Evolutionary conservation across 345 rosid species (phyloP).

Genomic region (Arabis alpina): DNA sequence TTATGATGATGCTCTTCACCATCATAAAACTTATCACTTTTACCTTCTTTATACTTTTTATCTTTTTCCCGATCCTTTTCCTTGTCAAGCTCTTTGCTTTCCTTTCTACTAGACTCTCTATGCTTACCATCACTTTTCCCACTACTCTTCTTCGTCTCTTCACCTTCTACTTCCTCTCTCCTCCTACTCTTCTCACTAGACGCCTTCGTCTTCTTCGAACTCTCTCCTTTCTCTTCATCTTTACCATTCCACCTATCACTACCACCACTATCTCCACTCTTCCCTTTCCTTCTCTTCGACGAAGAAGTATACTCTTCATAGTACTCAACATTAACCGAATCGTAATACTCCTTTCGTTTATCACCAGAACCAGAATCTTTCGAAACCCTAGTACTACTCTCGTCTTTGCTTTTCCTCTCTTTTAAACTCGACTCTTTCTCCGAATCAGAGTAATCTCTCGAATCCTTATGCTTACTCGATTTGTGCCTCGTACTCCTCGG

Average conservation of each 20-base stretch:
- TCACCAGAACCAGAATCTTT: slow-evolving; percentile 66
- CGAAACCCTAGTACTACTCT: slow-evolving; percentile 55
- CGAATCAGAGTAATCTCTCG: slow-evolving; percentile 85
- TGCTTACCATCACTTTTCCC: slow-evolving; percentile 70
- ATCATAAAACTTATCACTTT: slow-evolving; percentile 55
- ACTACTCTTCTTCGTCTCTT: slow-evolving; percentile 57
- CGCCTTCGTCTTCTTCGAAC: slow-evolving; percentile 58
- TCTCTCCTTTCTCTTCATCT: slow-evolving; percentile 58
- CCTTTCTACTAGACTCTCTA: slow-evolving; percentile 68
- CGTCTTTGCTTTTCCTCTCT: slow-evolving; percentile 66
- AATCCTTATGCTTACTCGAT: slow-evolving; percentile 87
- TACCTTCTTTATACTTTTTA: slow-evolving; percentile 62
- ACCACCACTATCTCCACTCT: slow-evolving; percentile 56
- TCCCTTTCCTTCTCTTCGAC: slow-evolving; percentile 73
- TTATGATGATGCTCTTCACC: slow-evolving; percentile 51
- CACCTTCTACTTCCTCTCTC: slow-evolving; percentile 60
- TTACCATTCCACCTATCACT: slow-evolving; percentile 85
- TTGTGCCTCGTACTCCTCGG: slow-evolving; percentile 93
- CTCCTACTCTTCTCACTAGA: slow-evolving; percentile 69
- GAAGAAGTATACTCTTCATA: slow-evolving; percentile 59
- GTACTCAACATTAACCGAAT: slow-evolving; percentile 65
- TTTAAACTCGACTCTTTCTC: slow-evolving; percentile 71
- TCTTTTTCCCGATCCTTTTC: slow-evolving; percentile 54
- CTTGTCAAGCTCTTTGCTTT: slow-evolving; percentile 53
- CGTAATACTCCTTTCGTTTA: slow-evolving; percentile 61